phyloP scores from a whole-genome alignment of 2,329 filamentous ascomycete species.

The Xylariaceae sp. region DNA sequence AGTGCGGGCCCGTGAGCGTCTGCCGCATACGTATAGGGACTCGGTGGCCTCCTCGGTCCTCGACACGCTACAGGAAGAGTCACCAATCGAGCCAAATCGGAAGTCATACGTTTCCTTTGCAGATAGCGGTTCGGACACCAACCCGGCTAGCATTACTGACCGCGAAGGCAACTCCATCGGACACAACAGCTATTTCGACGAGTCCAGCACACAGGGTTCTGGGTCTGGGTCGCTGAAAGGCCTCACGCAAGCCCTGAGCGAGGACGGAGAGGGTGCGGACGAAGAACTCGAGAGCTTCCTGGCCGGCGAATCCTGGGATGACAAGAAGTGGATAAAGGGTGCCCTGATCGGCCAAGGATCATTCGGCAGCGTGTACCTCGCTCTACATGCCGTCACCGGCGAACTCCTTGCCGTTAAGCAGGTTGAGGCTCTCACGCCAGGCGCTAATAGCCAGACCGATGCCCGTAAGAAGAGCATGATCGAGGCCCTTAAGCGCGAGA shows the following conservation, averaged over 20 bases:
- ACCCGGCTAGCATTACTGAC: constrained; percentile 68
- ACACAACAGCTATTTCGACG: constrained; percentile 83
- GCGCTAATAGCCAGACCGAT: constrained; percentile 74
- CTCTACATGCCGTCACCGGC: constrained; percentile 90
- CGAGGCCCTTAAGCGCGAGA: constrained; percentile 92
- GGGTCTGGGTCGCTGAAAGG: constrained; percentile 76
- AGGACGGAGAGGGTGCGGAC: constrained; percentile 88
- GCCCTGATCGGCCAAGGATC: constrained; percentile 94
- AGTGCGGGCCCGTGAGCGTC: constrained; percentile 41
- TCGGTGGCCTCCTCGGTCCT: constrained; percentile 85
- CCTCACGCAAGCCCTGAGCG: constrained; percentile 75
- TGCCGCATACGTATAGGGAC: constrained; percentile 67
- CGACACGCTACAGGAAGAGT: constrained; percentile 87
- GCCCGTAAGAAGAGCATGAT: constrained; percentile 97
- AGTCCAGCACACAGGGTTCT: constrained; percentile 63
- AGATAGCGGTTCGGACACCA: constrained; percentile 67
- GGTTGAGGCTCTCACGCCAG: constrained; percentile 79
- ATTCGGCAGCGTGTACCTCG: constrained; percentile 92
- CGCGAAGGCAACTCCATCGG: constrained; percentile 63
- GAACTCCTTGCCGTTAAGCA: constrained; percentile 98
- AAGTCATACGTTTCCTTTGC: constrained; percentile 93
- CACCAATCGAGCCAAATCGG: constrained; percentile 75
- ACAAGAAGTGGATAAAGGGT: constrained; percentile 99
- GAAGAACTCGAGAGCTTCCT: constrained; percentile 87
- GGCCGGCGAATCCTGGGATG: constrained; percentile 88